Conservation (phyloP, 345 rosid species). For the Sisymbrium altissimum region DNA sequence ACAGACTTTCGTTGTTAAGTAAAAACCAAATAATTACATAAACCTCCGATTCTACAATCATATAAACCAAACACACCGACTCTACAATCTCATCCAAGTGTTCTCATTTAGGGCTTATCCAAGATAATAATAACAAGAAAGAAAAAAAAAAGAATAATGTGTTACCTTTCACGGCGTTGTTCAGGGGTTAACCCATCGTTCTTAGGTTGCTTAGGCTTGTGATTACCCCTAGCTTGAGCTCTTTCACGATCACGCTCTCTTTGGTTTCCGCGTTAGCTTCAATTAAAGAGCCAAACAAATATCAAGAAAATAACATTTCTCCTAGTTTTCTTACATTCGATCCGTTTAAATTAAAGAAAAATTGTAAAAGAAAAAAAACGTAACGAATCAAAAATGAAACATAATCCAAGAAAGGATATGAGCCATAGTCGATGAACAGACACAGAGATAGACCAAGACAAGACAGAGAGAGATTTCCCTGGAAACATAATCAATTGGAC, state of each 20-base stretch:
- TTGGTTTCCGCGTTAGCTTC: conserved; percentile 64
- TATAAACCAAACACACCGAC: too few species aligned
- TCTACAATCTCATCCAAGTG: background rate
- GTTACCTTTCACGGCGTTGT: conserved; percentile 75
- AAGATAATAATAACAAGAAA: background rate
- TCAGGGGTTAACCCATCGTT: conserved; percentile 71
- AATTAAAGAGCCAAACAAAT: conserved; percentile 36
- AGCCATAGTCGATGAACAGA: conserved; percentile 43
- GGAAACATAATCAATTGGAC: background rate
- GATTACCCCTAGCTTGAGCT: conserved; percentile 51
- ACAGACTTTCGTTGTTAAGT: too few species aligned
- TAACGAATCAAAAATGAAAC: conserved; percentile 1
- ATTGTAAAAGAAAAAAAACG: background rate
- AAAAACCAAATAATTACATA: too few species aligned
- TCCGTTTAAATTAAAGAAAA: background rate
- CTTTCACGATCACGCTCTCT: conserved; percentile 76
- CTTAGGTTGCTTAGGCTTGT: conserved; percentile 41
- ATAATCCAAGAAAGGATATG: conserved; percentile 54
- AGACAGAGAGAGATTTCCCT: conserved; percentile 16
- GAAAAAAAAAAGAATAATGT: background rate
- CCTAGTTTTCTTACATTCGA: background rate
- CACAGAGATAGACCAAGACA: background rate
- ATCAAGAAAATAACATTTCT: background rate
- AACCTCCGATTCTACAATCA: too few species aligned
- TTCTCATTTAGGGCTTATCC: background rate